These are phyloP conservation scores for Chlamydomonas sp. DNA, from an alignment of 139 green algal genomes.

Conservation along the genomic window DNA sequence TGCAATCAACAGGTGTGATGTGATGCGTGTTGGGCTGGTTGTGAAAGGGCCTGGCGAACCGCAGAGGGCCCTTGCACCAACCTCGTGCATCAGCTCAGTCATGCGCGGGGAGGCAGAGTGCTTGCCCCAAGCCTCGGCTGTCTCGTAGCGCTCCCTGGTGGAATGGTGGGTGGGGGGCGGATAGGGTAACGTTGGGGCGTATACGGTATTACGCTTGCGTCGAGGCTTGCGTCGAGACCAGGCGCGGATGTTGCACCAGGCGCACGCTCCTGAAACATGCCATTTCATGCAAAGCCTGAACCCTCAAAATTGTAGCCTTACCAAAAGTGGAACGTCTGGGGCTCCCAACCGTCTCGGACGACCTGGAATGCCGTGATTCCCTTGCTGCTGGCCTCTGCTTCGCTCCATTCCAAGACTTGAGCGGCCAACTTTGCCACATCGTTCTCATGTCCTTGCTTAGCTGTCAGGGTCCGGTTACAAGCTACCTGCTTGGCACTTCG, in stretches of 20 bases:
- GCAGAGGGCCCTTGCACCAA: conserved; percentile 2
- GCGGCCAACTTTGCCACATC: conserved; percentile 62
- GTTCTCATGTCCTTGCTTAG: conserved; percentile 47
- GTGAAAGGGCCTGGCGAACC: too few relatives aligned
- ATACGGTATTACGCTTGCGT: too few relatives aligned
- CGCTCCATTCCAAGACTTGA: conserved; percentile 55
- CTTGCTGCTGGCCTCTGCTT: conserved; percentile 36
- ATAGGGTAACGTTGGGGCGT: too few relatives aligned
- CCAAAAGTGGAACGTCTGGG: conserved; percentile 78
- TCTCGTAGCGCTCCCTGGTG: conserved; percentile 71
- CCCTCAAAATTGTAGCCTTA: background rate
- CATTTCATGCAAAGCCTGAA: background rate
- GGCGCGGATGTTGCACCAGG: too few relatives aligned
- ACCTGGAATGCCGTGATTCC: conserved; percentile 65
- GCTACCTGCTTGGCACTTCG: conserved; percentile 49
- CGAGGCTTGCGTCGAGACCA: too few relatives aligned
- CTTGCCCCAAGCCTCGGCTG: conserved; percentile 57
- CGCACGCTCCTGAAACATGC: too few relatives aligned
- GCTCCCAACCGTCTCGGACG: conserved; percentile 55
- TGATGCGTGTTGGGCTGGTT: too few relatives aligned
- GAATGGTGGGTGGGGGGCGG: background rate
- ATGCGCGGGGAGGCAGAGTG: conserved; percentile 63
- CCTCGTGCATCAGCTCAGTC: conserved; percentile 66
- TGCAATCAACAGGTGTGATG: too few relatives aligned
- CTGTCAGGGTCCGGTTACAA: conserved; percentile 77